These are phyloP conservation scores for Oenanthe javanica DNA, from an alignment of 140 eudicot species.

Conservation along the genomic window DNA sequence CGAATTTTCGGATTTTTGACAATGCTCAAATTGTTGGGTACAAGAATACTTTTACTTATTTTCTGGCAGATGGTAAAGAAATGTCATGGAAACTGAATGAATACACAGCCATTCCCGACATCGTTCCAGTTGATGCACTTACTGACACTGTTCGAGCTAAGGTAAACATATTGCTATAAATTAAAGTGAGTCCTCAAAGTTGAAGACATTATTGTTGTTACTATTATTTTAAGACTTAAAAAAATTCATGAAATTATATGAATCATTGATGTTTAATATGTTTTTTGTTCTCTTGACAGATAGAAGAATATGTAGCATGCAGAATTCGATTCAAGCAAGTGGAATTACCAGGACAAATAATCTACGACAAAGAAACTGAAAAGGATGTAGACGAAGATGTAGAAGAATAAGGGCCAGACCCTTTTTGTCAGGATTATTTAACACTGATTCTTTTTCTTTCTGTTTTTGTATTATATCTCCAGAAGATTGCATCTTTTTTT, in stretches of 20 bases:
- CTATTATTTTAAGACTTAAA: too few relatives aligned
- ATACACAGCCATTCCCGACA: not conserved
- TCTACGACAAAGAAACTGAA: not conserved
- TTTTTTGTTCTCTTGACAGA: not conserved
- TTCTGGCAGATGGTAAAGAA: not conserved
- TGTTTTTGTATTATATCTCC: not conserved
- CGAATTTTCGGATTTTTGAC: too few relatives aligned
- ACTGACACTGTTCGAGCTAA: not conserved
- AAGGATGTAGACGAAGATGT: not conserved
- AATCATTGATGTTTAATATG: not conserved
- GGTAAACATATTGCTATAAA: not conserved
- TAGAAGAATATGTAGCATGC: slow-evolving; percentile 5
- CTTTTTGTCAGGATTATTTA: not conserved
- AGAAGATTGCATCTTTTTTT: not conserved
- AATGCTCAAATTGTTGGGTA: not conserved
- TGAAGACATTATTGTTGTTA: not conserved
- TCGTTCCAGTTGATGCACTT: not conserved
- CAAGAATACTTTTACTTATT: not conserved
- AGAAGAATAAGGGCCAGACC: not conserved
- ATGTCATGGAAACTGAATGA: not conserved
- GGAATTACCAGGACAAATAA: not conserved
- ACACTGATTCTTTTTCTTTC: not conserved
- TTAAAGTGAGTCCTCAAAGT: not conserved
- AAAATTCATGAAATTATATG: too few relatives aligned
- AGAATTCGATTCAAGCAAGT: not conserved